Percentiles rank a stretch among this genome's conserved stretches.
Conservation (phyloP, 2,329 filamentous ascomycete genomes). For the Claviceps africana region DNA sequence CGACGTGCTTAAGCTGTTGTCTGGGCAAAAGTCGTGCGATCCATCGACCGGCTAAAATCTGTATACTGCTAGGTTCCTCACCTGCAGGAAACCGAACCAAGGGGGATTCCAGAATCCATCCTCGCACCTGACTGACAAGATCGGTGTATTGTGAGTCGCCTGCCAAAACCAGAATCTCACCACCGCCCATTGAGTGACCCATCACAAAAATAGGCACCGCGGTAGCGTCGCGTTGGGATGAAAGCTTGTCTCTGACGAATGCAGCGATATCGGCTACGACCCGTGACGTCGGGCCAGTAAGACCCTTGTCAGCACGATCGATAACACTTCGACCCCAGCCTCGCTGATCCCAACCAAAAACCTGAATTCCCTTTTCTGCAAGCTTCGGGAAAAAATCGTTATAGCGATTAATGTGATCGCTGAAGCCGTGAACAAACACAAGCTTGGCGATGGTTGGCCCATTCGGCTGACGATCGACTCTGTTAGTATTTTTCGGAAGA, state of each 20-base stretch:
- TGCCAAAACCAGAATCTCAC: slow-evolving; percentile 52
- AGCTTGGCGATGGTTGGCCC: slow-evolving; percentile 52
- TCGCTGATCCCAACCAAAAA: slow-evolving; percentile 69
- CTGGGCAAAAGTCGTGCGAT: slow-evolving; percentile 54
- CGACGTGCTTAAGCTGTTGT: slow-evolving; percentile 49
- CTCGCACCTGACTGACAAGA: slow-evolving; percentile 47
- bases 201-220: slow-evolving; percentile 60
- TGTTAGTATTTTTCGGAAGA: not conserved
- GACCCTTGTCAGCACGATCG: slow-evolving; percentile 48
- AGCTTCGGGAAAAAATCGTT: slow-evolving; percentile 58
- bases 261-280: slow-evolving; percentile 69
- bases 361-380: slow-evolving; percentile 56
- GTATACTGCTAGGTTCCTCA: slow-evolving; percentile 48
- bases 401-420: slow-evolving; percentile 71
- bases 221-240: slow-evolving; percentile 18
- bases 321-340: slow-evolving; percentile 71
- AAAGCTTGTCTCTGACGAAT: slow-evolving; percentile 51
- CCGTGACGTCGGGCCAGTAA: slow-evolving; percentile 56
- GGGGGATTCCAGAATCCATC: slow-evolving; percentile 64
- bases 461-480: slow-evolving; percentile 30
- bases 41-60: slow-evolving; percentile 51
- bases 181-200: slow-evolving; percentile 87
- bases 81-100: slow-evolving; percentile 60
- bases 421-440: slow-evolving; percentile 80
- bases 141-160: slow-evolving; percentile 36